Base-by-base conservation (phyloP, 768 basidiomycete genomes). In the Calocybe gangraenosa region DNA sequence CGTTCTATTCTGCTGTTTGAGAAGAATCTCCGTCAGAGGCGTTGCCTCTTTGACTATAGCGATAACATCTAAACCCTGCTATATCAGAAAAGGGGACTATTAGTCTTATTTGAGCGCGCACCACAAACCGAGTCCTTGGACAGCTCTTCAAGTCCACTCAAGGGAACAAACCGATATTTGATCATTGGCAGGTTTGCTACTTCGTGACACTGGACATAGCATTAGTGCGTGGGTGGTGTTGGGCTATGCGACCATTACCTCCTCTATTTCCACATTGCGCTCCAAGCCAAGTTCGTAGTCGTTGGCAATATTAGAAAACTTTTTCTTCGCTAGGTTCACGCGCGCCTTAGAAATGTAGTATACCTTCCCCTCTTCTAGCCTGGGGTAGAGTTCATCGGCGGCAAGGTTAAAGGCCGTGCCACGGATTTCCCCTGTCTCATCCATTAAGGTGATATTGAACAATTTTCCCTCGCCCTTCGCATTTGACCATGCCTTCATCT, bases 281-380 rank as follows among this genome's bases (percentile, higher is more conserved):
- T 93, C 91, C n/a, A 99, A 72, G 40, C 70, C 74, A 51, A 99
- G 79, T 62, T 98, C 94, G 57, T 97, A 98, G 59, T 98, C 94
- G 59, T 94, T 96, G 51, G 75, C 68, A 40, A 95, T 65, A 58
- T 89, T 92, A 25, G 79, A 87, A 65, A 95, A 99, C 65, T 96
- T 94, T 68, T 93, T 97, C 71, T 96, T 98, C 23, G 94, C 95
- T 11, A 97, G 81, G 58, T 92, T 91, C 58, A 98, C 86, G 39
- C 91, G 79, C 4, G 88, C 96, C 60, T 86, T 89, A 0, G 92
- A 92, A 44, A 98, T 74, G 58, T 75, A 92, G 62, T 93, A 98
- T 7, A 94, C 93, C 59, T 93, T 93, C 39, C 88, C 87, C 63
- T 96, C 93, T 53, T 94, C 78, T 15, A 99, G 58, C 57, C 79